Evolutionary conservation across 148 eudicot genomes (phyloP), one percentile per base, ranked within the genome.

Genomic region (Vaccinium myrtillus): DNA sequence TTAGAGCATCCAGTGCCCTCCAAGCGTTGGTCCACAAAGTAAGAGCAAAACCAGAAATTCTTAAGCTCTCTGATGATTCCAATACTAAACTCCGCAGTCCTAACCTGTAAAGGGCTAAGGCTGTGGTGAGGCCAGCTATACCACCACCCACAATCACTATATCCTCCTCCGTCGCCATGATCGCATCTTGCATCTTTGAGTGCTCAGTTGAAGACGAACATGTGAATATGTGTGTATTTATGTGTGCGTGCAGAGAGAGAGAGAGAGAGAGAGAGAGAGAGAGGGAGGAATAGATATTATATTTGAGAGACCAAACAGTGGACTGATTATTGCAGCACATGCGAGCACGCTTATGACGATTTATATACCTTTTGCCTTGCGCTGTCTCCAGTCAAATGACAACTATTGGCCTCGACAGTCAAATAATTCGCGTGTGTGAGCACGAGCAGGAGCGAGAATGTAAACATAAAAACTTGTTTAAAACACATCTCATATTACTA

Each of bases 1-100:
- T 90, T 71, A 92, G 67, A 49, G 92, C 89, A 53, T 92, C 93
- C 65, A 91, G 30, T 0, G 91, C 93, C 85, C 83, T 89, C 94
- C 94, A 92, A 67, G 90, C 91, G 88, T 91, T 92, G 27, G 91
- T 80, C 92, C 93, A 91, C 0, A 83, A 80, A 6, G 84, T 71
- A 12, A 92, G 82, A 19, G 92, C 92, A 48, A 88, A 83, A 18
- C 93, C 94, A 0, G 93, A 61, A 5, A 75, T 83, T 85, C 94
- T 84, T 48, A 90, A 81, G 73, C 83, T 30, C 6, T 88, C 91
- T 8, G 90, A 88, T 82, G 94, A 91, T 65, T 92, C 94, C 87
- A 92, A 79, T 46, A 92, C 94, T 86, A 91, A 82, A 75, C 92
- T 87, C 65, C 74, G 70, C 1, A 92, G 25, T 5, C 50, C 50